Percentiles rank a stretch among this genome's conserved stretches.
phyloP scores from a whole-genome alignment of 169 alveolate genomes.

The Eimeria tenella region DNA sequence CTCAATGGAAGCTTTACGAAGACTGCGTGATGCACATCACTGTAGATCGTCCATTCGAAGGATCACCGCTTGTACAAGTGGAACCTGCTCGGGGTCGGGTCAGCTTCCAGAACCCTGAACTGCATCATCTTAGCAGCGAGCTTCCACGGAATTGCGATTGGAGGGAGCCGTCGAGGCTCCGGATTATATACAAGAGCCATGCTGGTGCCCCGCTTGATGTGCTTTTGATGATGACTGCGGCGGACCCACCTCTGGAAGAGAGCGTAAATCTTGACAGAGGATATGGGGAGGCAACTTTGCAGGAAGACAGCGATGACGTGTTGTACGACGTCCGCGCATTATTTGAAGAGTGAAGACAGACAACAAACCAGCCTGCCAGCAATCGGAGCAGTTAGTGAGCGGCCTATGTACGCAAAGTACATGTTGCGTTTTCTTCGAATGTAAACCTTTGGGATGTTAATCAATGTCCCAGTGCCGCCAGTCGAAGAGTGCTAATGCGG shows the following conservation, averaged over 20 bases:
- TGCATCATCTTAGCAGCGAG: constrained; percentile 4
- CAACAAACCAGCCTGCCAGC: no score
- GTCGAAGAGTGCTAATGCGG: no score
- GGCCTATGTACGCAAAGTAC: no score
- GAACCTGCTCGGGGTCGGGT: constrained; percentile 49
- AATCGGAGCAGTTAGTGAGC: no score
- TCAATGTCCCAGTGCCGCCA: no score
- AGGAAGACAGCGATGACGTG: constrained; percentile 5
- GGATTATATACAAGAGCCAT: constrained; percentile 39
- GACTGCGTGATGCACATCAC: constrained; percentile 66
- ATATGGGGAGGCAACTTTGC: constrained; percentile 5
- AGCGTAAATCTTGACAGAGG: constrained; percentile 5
- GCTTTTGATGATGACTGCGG: constrained; percentile 36
- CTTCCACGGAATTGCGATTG: constrained; percentile 53
- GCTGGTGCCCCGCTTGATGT: constrained; percentile 26
- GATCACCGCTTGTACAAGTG: constrained; percentile 23
- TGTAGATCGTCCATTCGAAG: not conserved
- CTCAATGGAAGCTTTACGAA: constrained; percentile 8
- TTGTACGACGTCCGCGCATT: constrained; percentile 8
- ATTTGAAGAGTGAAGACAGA: constrained; percentile 8
- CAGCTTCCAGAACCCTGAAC: constrained; percentile 29
- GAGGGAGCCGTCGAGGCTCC: constrained; percentile 55
- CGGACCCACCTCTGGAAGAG: constrained; percentile 18
- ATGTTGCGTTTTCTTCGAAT: no score
- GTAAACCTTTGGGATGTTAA: no score